Evolutionary conservation across 2,329 filamentous ascomycete species (phyloP).

Genomic region (Neofusicoccum umdonicola): DNA sequence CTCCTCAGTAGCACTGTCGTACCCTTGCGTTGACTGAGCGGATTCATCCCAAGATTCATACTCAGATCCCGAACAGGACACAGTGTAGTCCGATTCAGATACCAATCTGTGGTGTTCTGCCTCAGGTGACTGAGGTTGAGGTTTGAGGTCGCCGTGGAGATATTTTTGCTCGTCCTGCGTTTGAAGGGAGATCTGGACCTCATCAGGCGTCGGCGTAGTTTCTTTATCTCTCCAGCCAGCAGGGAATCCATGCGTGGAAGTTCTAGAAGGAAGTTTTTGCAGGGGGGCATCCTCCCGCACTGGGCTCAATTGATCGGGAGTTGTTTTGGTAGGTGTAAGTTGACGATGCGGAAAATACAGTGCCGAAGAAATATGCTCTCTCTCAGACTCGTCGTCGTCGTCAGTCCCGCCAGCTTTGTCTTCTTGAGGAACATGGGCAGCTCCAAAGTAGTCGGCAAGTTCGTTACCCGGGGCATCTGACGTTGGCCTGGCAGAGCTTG

Average conservation of each 20-base stretch:
- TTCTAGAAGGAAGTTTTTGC: slow-evolving; percentile 5
- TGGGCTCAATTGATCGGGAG: slow-evolving; percentile 9
- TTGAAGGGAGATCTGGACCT: slow-evolving; percentile 62
- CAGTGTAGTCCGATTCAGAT: slow-evolving; percentile 22
- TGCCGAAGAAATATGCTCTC: slow-evolving; percentile 84
- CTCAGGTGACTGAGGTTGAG: slow-evolving; percentile 38
- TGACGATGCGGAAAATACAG: slow-evolving; percentile 76
- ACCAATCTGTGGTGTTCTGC: slow-evolving; percentile 21
- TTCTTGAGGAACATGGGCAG: not conserved
- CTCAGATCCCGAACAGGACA: slow-evolving; percentile 40
- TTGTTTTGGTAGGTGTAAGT: slow-evolving; percentile 25
- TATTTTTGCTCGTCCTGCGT: slow-evolving; percentile 60
- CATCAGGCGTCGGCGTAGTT: slow-evolving; percentile 36
- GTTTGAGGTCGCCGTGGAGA: slow-evolving; percentile 58
- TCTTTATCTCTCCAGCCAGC: slow-evolving; percentile 11
- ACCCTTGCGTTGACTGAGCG: slow-evolving; percentile 44
- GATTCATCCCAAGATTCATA: slow-evolving; percentile 42
- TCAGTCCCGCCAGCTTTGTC: slow-evolving; percentile 23
- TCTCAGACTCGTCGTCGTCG: slow-evolving; percentile 65
- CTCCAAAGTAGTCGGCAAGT: slow-evolving; percentile 16
- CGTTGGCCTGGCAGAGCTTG: slow-evolving; percentile 22
- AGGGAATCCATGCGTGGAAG: slow-evolving; percentile 4
- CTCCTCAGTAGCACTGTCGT: slow-evolving; percentile 55
- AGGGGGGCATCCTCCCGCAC: not conserved
- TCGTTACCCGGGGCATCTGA: slow-evolving; percentile 17